A percentile compares a stretch with the other conserved stretches of the same genome.
Evolutionary conservation across 2,329 filamentous ascomycete species (phyloP).

Genomic region (Bisporella sp.): DNA sequence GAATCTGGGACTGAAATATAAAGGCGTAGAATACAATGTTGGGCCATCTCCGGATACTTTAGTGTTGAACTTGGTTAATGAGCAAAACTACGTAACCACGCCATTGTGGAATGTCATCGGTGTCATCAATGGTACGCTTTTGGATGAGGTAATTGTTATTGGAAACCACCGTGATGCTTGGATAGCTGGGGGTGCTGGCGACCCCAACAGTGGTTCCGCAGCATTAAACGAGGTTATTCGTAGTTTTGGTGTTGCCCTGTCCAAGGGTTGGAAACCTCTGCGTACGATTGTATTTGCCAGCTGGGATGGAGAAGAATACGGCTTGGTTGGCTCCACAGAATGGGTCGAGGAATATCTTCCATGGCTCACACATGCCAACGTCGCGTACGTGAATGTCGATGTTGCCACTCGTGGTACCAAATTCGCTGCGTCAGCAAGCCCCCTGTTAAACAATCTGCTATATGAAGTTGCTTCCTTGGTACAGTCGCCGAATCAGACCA

Average conservation of each 20-base stretch:
- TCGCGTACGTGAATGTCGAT: conserved; percentile 76
- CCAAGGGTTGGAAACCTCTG: conserved; percentile 73
- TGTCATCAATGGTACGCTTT: conserved; percentile 79
- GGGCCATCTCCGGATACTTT: conserved; percentile 62
- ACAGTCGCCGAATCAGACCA: conserved; percentile 31
- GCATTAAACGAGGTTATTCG: conserved; percentile 73
- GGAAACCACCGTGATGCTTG: conserved; percentile 92
- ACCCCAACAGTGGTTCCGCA: conserved; percentile 78
- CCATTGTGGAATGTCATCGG: conserved; percentile 90
- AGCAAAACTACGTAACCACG: conserved; percentile 76
- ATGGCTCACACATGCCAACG: conserved; percentile 63
- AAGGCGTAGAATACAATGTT: conserved; percentile 63
- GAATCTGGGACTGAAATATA: conserved; percentile 53
- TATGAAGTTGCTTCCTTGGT: conserved; percentile 48
- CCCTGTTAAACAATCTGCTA: conserved; percentile 55
- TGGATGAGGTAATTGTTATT: conserved; percentile 81
- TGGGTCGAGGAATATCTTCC: conserved; percentile 80
- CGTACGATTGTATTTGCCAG: conserved; percentile 84
- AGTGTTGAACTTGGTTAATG: conserved; percentile 66
- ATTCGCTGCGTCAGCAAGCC: conserved; percentile 50
- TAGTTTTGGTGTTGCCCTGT: conserved; percentile 64
- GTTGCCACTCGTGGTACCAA: conserved; percentile 54
- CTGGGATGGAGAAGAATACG: conserved; percentile 74
- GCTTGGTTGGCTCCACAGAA: conserved; percentile 72
- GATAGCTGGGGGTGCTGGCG: conserved; percentile 77